These are phyloP conservation scores for Zoysia pacifica DNA, from an alignment of 176 grass and related monocot species.

Conservation along the genomic window DNA sequence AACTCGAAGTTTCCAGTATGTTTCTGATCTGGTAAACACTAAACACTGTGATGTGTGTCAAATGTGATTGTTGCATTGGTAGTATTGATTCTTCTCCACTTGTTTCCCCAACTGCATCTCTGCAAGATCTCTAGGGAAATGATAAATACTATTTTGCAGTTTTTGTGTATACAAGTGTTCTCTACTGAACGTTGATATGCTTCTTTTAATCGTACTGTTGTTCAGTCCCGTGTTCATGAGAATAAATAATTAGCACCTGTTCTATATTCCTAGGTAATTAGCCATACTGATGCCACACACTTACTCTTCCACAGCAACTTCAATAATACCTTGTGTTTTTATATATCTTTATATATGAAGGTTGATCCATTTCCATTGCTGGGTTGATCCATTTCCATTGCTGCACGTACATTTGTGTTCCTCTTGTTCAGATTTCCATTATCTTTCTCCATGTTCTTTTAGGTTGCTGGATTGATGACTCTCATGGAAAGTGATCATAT, in stretches of 20 bases:
- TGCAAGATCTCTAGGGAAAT: slow-evolving; percentile 2
- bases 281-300: not conserved
- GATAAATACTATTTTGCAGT: slow-evolving; percentile 10
- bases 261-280: slow-evolving; percentile 16
- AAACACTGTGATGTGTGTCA: not conserved
- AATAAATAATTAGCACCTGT: not conserved
- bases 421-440: slow-evolving; percentile 11
- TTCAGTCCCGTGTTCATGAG: not conserved
- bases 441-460: slow-evolving; percentile 14
- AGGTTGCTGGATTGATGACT: slow-evolving; percentile 83
- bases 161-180: not conserved
- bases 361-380: not conserved
- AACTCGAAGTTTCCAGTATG: slow-evolving; percentile 94
- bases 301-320: not conserved
- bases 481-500: slow-evolving; percentile 89
- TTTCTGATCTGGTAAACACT: slow-evolving; percentile 82
- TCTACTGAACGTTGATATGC: too few relatives aligned
- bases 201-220: too few relatives aligned
- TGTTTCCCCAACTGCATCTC: not conserved
- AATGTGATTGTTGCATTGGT: slow-evolving; percentile 3
- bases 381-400: not conserved
- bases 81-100: not conserved
- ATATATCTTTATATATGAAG: slow-evolving; percentile 21
- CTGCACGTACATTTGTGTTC: not conserved
- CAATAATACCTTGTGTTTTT: not conserved